Evolutionary conservation across 2,329 filamentous ascomycete genomes (phyloP).

Genomic region (Stromatinia cepivora): DNA sequence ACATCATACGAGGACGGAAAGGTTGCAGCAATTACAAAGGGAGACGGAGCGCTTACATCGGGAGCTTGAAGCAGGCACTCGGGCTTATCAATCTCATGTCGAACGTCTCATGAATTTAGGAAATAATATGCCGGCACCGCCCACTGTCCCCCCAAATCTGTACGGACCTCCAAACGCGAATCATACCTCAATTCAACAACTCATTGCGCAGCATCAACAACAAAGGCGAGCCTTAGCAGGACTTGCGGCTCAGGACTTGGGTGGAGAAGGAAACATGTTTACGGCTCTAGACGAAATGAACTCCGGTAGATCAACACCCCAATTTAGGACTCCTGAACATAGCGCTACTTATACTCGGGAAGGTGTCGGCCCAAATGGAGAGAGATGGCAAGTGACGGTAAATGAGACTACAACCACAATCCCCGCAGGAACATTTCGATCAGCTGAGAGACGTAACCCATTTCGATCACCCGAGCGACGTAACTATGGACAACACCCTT

Average conservation of each 20-base stretch:
- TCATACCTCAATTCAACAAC: conserved; percentile 20
- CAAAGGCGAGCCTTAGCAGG: conserved; percentile 33
- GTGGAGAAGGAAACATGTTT: conserved; percentile 23
- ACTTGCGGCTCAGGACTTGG: conserved; percentile 31
- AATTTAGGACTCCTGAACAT: conserved; percentile 41
- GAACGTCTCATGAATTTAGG: conserved; percentile 14
- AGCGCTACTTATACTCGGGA: conserved; percentile 51
- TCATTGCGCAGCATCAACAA: conserved; percentile 18
- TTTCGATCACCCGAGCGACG: conserved; percentile 26
- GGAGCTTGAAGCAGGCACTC: conserved; percentile 37
- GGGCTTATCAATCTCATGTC: conserved; percentile 15
- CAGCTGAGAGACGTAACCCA: conserved; percentile 26
- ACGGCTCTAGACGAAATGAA: conserved; percentile 34
- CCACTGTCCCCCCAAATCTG: conserved; percentile 14
- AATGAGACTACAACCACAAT: conserved; percentile 46
- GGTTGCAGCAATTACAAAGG: conserved; percentile 50
- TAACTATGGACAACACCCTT: conserved; percentile 25
- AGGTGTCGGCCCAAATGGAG: conserved; percentile 51
- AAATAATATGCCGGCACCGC: conserved; percentile 21
- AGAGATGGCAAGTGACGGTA: conserved; percentile 53
- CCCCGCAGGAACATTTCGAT: conserved; percentile 27
- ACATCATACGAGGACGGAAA: conserved; percentile 42
- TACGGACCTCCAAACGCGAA: background rate
- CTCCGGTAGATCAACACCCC: conserved; percentile 37
- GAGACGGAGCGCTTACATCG: conserved; percentile 48